Conservation (phyloP, 2,329 filamentous ascomycete genomes). For the Coleophoma cylindrospora region DNA sequence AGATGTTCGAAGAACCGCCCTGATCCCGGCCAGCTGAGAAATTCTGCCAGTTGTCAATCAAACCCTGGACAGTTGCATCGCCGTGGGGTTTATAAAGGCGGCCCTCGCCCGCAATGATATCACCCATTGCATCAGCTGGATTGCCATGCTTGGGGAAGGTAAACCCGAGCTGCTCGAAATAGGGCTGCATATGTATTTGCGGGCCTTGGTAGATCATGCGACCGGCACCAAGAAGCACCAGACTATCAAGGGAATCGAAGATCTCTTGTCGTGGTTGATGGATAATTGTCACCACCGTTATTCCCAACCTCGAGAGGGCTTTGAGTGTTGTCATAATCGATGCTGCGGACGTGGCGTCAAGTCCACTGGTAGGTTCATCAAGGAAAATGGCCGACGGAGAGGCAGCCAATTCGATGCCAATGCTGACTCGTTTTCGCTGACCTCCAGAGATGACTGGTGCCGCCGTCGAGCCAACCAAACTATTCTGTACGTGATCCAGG, state of each 20-base stretch:
- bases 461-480: slow-evolving; percentile 51
- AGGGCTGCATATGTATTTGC: slow-evolving; percentile 35
- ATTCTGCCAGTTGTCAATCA: slow-evolving; percentile 43
- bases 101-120: slow-evolving; percentile 56
- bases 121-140: slow-evolving; percentile 52
- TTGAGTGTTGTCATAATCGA: slow-evolving; percentile 57
- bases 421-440: slow-evolving; percentile 55
- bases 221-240: slow-evolving; percentile 57
- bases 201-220: slow-evolving; percentile 49
- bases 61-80: slow-evolving; percentile 40
- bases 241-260: slow-evolving; percentile 53
- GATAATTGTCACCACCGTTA: slow-evolving; percentile 50
- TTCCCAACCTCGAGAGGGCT: slow-evolving; percentile 50
- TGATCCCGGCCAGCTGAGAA: slow-evolving; percentile 16
- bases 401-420: slow-evolving; percentile 55
- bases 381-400: slow-evolving; percentile 56
- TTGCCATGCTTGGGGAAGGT: slow-evolving; percentile 44
- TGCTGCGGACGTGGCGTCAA: slow-evolving; percentile 60
- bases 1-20: slow-evolving; percentile 25
- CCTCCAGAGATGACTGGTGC: slow-evolving; percentile 58
- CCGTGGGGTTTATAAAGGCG: slow-evolving; percentile 40
- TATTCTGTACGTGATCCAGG: slow-evolving; percentile 29
- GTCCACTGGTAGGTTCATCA: slow-evolving; percentile 55
- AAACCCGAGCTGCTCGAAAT: slow-evolving; percentile 49
- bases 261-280: slow-evolving; percentile 50